These are phyloP conservation scores for Cystofilobasidium capitatum DNA, from an alignment of 768 basidiomycete species.

Conservation along the genomic window DNA sequence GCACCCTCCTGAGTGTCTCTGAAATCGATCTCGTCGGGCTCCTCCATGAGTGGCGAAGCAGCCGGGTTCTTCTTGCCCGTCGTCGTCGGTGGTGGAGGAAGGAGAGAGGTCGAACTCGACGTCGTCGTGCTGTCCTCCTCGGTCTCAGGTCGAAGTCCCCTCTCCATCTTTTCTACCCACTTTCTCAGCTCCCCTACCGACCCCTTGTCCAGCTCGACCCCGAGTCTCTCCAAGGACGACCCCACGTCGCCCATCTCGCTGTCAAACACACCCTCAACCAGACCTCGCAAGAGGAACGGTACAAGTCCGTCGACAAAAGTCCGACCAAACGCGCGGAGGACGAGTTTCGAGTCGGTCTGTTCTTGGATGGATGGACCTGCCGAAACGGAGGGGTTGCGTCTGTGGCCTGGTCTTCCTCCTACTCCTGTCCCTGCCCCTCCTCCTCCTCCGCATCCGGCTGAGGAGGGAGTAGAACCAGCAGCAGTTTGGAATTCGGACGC, in stretches of 20 bases:
- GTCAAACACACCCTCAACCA: slow-evolving; percentile 68
- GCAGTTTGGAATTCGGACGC: slow-evolving; percentile 7
- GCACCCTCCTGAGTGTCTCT: neutral
- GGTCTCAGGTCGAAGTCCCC: neutral
- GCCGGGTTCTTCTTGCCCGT: neutral
- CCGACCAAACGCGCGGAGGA: slow-evolving; percentile 47
- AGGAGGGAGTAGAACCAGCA: slow-evolving; percentile 13
- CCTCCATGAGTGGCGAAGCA: slow-evolving; percentile 3
- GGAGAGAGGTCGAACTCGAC: too few relatives aligned
- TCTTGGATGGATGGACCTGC: slow-evolving; percentile 27
- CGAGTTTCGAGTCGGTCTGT: slow-evolving; percentile 34
- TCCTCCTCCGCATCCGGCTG: neutral
- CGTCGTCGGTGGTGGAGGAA: too few relatives aligned
- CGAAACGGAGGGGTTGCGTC: slow-evolving; percentile 27
- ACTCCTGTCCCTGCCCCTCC: neutral
- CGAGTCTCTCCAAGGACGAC: neutral
- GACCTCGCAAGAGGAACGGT: slow-evolving; percentile 60
- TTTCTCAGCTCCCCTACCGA: slow-evolving; percentile 1
- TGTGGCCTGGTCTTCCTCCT: slow-evolving; percentile 34
- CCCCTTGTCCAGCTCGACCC: neutral
- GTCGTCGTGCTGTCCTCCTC: neutral
- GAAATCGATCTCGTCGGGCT: slow-evolving; percentile 9
- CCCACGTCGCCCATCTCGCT: slow-evolving; percentile 22
- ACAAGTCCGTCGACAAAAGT: slow-evolving; percentile 56
- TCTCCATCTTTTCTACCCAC: slow-evolving; percentile 7